Evolutionary conservation across 768 basidiomycete species (phyloP).

Genomic region (Paxillus involutus): DNA sequence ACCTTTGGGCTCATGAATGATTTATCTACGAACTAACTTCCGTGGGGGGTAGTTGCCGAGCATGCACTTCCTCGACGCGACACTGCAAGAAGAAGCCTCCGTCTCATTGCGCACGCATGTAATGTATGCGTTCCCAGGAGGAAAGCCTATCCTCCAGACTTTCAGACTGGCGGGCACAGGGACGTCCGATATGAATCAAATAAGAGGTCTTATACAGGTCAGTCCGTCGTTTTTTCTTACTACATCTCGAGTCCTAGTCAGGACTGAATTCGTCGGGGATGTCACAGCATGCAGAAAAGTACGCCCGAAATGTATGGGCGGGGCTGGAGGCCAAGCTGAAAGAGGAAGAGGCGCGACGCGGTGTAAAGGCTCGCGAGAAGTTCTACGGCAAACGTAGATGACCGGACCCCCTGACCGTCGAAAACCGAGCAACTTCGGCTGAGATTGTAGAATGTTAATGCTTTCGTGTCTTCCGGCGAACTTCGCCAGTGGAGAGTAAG

Average conservation of each 20-base stretch:
- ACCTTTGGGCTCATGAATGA: neutral
- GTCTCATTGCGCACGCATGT: constrained; percentile 59
- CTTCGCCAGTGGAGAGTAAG: too few relatives aligned
- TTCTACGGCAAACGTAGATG: constrained; percentile 36
- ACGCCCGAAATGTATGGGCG: constrained; percentile 55
- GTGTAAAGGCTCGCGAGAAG: constrained; percentile 56
- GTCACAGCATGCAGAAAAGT: constrained; percentile 63
- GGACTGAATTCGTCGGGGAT: constrained; percentile 45
- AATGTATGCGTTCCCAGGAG: constrained; percentile 57
- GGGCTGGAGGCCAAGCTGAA: constrained; percentile 64
- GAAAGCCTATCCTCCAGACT: constrained; percentile 50
- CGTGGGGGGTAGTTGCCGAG: constrained; percentile 47
- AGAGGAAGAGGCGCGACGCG: constrained; percentile 61
- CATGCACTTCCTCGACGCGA: constrained; percentile 74
- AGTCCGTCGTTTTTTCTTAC: constrained; percentile 5
- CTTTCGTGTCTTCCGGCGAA: too few relatives aligned
- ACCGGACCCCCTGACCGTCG: neutral
- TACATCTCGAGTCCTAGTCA: neutral
- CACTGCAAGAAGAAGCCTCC: constrained; percentile 67
- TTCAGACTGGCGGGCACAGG: constrained; percentile 66
- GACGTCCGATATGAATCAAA: constrained; percentile 47
- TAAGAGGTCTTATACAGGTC: constrained; percentile 60
- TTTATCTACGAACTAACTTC: neutral
- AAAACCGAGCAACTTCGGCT: neutral
- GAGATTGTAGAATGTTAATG: too few relatives aligned